Conservation (phyloP, 2,329 filamentous ascomycete species). For the Simplicillium aogashimaense region DNA sequence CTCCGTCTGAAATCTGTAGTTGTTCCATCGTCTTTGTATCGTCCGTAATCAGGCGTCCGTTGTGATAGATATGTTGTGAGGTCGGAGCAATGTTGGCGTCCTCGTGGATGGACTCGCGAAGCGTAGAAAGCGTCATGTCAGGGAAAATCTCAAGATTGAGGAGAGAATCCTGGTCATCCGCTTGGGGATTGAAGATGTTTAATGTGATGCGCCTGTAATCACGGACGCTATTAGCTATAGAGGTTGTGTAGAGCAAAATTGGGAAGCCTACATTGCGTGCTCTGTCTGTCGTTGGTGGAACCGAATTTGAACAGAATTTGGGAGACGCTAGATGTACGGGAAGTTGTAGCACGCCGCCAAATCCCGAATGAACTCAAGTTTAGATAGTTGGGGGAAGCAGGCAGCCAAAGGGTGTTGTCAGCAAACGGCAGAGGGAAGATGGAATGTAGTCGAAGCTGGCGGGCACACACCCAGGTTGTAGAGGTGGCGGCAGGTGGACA, state of each 20-base stretch:
- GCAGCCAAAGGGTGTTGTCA: background rate
- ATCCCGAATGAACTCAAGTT: no score
- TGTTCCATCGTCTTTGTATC: slow-evolving; percentile 74
- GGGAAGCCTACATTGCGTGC: background rate
- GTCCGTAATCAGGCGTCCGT: slow-evolving; percentile 70
- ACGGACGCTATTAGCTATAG: no score
- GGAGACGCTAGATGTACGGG: no score
- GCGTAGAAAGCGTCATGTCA: slow-evolving; percentile 72
- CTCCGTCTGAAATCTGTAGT: slow-evolving; percentile 73
- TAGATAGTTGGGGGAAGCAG: background rate
- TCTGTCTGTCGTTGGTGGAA: no score
- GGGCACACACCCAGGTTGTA: background rate
- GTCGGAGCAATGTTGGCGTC: slow-evolving; percentile 65
- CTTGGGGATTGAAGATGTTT: slow-evolving; percentile 67
- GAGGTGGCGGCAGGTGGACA: no score
- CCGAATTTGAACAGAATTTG: no score
- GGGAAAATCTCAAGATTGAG: slow-evolving; percentile 73
- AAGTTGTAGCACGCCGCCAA: no score
- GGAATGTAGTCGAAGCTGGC: slow-evolving; percentile 7
- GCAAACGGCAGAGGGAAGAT: background rate
- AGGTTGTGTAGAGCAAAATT: background rate
- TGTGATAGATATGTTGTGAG: slow-evolving; percentile 81
- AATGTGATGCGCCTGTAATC: slow-evolving; percentile 71
- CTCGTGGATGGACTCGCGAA: slow-evolving; percentile 81
- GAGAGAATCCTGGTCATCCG: slow-evolving; percentile 59